phyloP scores from a whole-genome alignment of 83 land plant genomes.

The Picea mariana region DNA sequence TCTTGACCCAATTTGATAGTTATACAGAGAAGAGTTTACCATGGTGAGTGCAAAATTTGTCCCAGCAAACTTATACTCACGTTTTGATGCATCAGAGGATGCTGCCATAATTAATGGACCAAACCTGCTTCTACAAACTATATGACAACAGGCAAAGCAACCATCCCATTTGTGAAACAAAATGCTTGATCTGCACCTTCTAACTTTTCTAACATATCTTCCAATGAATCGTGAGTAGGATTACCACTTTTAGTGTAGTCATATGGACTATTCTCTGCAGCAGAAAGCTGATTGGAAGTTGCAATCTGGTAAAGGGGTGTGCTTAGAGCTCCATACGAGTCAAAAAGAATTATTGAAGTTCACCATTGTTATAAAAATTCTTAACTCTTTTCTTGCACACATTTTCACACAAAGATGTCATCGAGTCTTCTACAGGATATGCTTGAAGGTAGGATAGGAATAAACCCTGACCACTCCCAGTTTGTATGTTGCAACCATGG shows the following conservation, averaged over 20 bases:
- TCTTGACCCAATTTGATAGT: too few species aligned
- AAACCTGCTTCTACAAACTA: conserved; percentile 86
- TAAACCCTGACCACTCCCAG: too few species aligned
- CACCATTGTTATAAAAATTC: conserved; percentile 68
- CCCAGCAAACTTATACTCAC: too few species aligned
- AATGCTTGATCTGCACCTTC: conserved; percentile 91
- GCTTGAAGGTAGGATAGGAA: too few species aligned
- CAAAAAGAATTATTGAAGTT: conserved; percentile 63
- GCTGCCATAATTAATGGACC: too few species aligned
- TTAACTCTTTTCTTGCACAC: conserved; percentile 47
- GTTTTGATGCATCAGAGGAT: too few species aligned
- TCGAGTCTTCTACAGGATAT: too few species aligned
- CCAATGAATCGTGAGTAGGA: conserved; percentile 84
- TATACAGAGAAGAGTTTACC: too few species aligned
- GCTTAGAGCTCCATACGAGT: conserved; percentile 84
- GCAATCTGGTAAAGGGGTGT: conserved; percentile 94
- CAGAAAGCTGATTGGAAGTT: conserved; percentile 93
- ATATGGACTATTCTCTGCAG: conserved; percentile 75
- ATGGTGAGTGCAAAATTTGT: too few species aligned
- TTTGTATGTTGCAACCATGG: too few species aligned
- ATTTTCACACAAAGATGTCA: conserved; percentile 17
- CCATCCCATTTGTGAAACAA: conserved; percentile 97
- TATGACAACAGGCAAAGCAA: conserved; percentile 78
- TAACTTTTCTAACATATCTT: conserved; percentile 78
- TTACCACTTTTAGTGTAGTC: conserved; percentile 98